Conservation (phyloP, 495 filamentous ascomycete genomes). For the Trichoderma orchidacearum region DNA sequence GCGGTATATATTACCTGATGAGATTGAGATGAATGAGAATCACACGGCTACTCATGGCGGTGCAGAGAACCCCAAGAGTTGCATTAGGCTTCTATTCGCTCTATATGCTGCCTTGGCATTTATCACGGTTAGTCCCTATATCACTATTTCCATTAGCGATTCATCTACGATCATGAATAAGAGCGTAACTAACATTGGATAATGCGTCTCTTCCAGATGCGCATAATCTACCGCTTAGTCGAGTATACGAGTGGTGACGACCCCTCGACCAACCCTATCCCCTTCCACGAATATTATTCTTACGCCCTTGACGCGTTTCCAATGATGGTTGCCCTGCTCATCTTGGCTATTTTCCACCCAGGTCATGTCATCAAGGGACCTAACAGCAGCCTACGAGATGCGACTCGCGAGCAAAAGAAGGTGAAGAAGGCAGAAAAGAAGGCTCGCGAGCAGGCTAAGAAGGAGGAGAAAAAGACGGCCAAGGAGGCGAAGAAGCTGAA, state of each 20-base stretch:
- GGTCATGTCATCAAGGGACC: slow-evolving; percentile 36
- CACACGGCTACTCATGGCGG: not conserved
- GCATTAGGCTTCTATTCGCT: not conserved
- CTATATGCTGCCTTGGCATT: not conserved
- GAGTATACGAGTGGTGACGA: slow-evolving; percentile 34
- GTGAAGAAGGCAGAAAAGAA: slow-evolving; percentile 21
- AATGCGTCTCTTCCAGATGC: no score
- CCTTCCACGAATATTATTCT: slow-evolving; percentile 37
- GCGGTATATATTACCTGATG: not conserved
- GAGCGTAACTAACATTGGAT: no score
- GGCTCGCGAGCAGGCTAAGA: slow-evolving; percentile 10
- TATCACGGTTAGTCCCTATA: not conserved
- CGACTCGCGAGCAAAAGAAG: slow-evolving; percentile 2
- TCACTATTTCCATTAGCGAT: no score
- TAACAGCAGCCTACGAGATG: slow-evolving; percentile 21
- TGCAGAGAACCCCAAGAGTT: not conserved
- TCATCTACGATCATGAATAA: no score
- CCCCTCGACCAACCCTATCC: slow-evolving; percentile 22
- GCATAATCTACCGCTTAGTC: slow-evolving; percentile 12
- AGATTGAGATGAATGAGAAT: not conserved
- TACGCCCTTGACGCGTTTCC: slow-evolving; percentile 44
- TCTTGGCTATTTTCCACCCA: slow-evolving; percentile 38
- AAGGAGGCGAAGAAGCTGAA: not conserved
- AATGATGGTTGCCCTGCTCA: slow-evolving; percentile 36
- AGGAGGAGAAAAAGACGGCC: not conserved